Evolutionary conservation across 495 filamentous ascomycete genomes (phyloP), one percentile per base, ranked within the genome.

Genomic region (Talaromyces wortmannii): DNA sequence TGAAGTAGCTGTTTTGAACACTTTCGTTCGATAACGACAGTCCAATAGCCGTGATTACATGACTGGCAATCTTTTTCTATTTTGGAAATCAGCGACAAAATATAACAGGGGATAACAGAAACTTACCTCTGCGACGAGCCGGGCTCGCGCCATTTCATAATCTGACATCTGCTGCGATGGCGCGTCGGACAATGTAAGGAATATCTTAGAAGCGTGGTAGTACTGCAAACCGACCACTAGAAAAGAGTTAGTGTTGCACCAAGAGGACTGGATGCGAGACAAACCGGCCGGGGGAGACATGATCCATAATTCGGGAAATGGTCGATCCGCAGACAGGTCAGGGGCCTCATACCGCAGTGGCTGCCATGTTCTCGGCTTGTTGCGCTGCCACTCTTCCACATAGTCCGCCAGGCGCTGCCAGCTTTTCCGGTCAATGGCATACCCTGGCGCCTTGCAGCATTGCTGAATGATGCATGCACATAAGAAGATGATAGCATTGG

Each of bases 231-330:
- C 68, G 15, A 73, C 65, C 18, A 69, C 70, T 73, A 45, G 7
- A 33, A 5, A 8, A 32, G 44, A 46, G 44, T 46, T 46, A 46
- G 44, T 46, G 33, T 5, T 13, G 0, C 13, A 33, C 40, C 40
- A 33, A 13, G 10, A 32, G 50, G 1, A 2, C 43, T 16, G 5
- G 31, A 30, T 3, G 31, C 7, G 7, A 36, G 8, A 62, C 63
- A 18, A 53, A 70, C 70, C 67, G 17, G 68, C 70, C 29, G 68
- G 64, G 0, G 65, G 65, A 17, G 68, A 71, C 59, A 71, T 70
- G 56, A 71, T 70, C 70, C 70, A 73, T 47, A 70, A 45, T 54
- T 73, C 68, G 43, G 70, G 70, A 54, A 71, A 73, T 0, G 70
- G 70, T n/a, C 63, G 58, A 32, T 63, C 48, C 6, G 57, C 56